Base-by-base conservation (phyloP, 2,329 filamentous ascomycete genomes). In the Byssochlamys sp. region DNA sequence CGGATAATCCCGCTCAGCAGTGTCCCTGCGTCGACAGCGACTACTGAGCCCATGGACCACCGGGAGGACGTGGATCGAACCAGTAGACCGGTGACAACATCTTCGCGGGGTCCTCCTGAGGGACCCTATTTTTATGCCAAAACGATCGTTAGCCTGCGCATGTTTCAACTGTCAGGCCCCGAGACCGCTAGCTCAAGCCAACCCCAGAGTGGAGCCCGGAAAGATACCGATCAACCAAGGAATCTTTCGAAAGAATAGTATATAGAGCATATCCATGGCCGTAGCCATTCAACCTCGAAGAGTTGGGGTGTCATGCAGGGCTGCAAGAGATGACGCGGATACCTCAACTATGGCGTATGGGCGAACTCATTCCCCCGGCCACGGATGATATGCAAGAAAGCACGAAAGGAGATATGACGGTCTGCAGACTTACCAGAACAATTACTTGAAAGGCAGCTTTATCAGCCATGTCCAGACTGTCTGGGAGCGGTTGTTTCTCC, bases 11-110 rank as follows among this genome's bases (percentile, higher is more conserved):
- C 85, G 28, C 89, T 85, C 48, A 99, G 82, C 71, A 96, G 89
- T 31, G 91, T 90, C 53, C 94, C 94, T 9, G 91, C 91, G 77
- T 99, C 94, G 55, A 99, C 87, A n/a, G 92, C 91, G 28, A 97
- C 79, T 48, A 96, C 73, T 0, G 91, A 96, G 51, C 88, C 87
- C 65, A 86, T 88, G 53, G 81, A 78, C 94, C 94, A 99, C 60
- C 85, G 83, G 55, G 87, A 83, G 29, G 86, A 83, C 9, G 87
- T 81, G 3, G 92, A 92, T 52, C 92, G 87, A 52, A 97, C 89
- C 24, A 99, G 83, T 58, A 97, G 85, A 2, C 91, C 90, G 0
- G 92, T 96, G 26, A 90, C 88, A 71, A 91, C 94, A 72, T 90
- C 86, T 79, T 99, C 94, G 66, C 84, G 82, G 31, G 94, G 94